These are phyloP conservation scores for Pittosporum tobira DNA, from an alignment of 129 eudicot species.

Conservation along the genomic window DNA sequence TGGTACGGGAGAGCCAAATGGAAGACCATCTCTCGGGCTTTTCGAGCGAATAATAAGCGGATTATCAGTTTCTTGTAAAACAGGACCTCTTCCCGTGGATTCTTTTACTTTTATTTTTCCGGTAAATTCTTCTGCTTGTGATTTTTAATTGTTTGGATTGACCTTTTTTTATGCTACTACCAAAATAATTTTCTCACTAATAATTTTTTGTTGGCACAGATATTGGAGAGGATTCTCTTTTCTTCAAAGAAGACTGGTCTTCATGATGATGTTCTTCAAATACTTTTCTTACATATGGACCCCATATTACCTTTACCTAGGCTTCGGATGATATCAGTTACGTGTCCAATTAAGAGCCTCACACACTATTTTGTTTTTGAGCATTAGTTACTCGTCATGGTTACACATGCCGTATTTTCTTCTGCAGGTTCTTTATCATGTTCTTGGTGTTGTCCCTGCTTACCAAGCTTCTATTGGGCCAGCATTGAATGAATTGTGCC, in stretches of 20 bases:
- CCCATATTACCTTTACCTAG: slow-evolving; percentile 90
- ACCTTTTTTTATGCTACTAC: background rate
- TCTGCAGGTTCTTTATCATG: slow-evolving; percentile 87
- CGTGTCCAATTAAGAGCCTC: slow-evolving; percentile 11
- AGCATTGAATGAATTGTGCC: slow-evolving; percentile 92
- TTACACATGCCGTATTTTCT: slow-evolving; percentile 12
- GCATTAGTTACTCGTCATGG: background rate
- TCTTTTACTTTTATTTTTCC: slow-evolving; percentile 82
- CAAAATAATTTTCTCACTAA: background rate
- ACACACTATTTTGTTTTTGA: background rate
- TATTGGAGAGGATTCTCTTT: slow-evolving; percentile 77
- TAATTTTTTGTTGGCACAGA: slow-evolving; percentile 26
- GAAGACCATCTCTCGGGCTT: slow-evolving; percentile 46
- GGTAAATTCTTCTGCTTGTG: slow-evolving; percentile 31
- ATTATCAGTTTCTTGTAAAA: slow-evolving; percentile 64
- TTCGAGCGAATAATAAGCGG: slow-evolving; percentile 72
- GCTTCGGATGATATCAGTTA: slow-evolving; percentile 93
- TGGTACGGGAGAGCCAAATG: slow-evolving; percentile 38
- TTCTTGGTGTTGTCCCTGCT: slow-evolving; percentile 84
- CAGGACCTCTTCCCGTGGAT: slow-evolving; percentile 94
- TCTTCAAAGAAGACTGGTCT: slow-evolving; percentile 88
- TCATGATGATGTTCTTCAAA: slow-evolving; percentile 78
- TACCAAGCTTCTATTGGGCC: slow-evolving; percentile 84
- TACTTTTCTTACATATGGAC: slow-evolving; percentile 83
- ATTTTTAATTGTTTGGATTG: background rate